A percentile compares a stretch with the other conserved stretches of the same genome.
These are phyloP conservation scores for Schwanniomyces vanrijiae DNA, from an alignment of 805 yeast species.

Conservation along the genomic window DNA sequence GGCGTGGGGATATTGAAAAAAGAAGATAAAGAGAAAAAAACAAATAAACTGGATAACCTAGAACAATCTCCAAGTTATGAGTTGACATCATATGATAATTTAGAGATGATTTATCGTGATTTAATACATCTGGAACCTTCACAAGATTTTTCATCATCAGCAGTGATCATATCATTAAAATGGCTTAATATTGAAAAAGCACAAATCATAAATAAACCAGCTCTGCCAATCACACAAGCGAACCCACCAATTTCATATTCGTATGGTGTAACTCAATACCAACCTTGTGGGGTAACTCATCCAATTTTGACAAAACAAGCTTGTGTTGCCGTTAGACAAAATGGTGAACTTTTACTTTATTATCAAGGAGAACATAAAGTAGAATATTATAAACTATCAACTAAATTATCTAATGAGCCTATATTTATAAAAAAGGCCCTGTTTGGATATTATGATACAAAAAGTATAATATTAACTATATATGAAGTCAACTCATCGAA, in stretches of 20 bases:
- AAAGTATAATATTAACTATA: constrained; percentile 43
- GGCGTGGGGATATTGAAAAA: constrained; percentile 40
- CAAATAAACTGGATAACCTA: constrained; percentile 11
- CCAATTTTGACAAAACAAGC: constrained; percentile 71
- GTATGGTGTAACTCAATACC: constrained; percentile 61
- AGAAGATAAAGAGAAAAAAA: constrained; percentile 26
- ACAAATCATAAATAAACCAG: constrained; percentile 59
- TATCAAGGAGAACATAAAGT: constrained; percentile 65
- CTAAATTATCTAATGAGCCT: constrained; percentile 25
- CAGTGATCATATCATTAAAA: constrained; percentile 47
- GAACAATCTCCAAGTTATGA: constrained; percentile 40
- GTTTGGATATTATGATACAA: constrained; percentile 54
- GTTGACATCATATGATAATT: constrained; percentile 43
- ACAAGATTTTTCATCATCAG: constrained; percentile 11
- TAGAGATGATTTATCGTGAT: constrained; percentile 52
- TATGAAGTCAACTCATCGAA: constrained; percentile 34
- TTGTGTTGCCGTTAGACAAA: constrained; percentile 60
- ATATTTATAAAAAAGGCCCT: constrained; percentile 36
- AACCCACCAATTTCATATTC: constrained; percentile 28
- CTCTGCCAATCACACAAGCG: constrained; percentile 31
- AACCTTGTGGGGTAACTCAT: constrained; percentile 62
- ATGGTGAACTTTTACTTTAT: constrained; percentile 60
- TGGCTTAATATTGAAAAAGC: constrained; percentile 80
- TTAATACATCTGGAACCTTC: constrained; percentile 13
- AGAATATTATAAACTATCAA: constrained; percentile 48